These are phyloP conservation scores for Dalbergia oliveri DNA, from an alignment of 306 rosid genomes.

Conservation along the genomic window DNA sequence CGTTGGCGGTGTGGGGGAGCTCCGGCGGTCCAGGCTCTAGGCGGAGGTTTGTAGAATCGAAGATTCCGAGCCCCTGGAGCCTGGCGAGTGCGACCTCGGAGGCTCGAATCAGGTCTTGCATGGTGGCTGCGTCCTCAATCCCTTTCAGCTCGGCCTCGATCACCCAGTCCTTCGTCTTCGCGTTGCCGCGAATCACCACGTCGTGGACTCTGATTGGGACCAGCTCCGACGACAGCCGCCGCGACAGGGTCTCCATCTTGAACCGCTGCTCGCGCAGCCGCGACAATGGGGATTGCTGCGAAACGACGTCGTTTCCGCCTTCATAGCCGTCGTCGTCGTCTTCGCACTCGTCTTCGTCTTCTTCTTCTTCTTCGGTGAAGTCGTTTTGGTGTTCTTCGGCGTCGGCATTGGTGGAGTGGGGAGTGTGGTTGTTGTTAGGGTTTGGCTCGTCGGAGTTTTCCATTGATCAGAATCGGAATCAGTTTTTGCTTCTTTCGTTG, in stretches of 20 bases:
- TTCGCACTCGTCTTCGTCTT: conserved; percentile 46
- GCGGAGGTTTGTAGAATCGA: conserved; percentile 69
- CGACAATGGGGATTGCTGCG: conserved; percentile 49
- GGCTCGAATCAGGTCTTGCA: conserved; percentile 81
- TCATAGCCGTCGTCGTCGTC: conserved; percentile 47
- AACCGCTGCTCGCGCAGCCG: conserved; percentile 59
- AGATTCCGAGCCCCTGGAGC: conserved; percentile 79
- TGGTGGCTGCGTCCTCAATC: conserved; percentile 65
- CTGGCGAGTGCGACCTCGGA: conserved; percentile 68
- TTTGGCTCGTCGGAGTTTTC: conserved; percentile 55
- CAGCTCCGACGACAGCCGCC: conserved; percentile 67
- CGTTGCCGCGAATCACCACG: conserved; percentile 81
- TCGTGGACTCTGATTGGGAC: conserved; percentile 90
- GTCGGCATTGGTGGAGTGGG: conserved; percentile 43
- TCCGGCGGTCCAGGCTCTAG: conserved; percentile 92
- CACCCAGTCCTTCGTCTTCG: conserved; percentile 80
- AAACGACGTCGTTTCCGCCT: conserved; percentile 12
- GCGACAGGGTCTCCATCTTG: conserved; percentile 63
- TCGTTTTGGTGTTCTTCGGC: conserved; percentile 13
- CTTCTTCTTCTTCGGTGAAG: conserved; percentile 44
- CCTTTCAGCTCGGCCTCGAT: conserved; percentile 83
- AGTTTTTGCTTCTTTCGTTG: conserved; percentile 35
- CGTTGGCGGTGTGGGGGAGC: conserved; percentile 83
- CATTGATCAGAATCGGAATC: conserved; percentile 52
- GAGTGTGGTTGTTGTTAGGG: conserved; percentile 52